Conservation (phyloP, 371 early-diverging fungal genomes). For the Fennellomyces sp. region DNA sequence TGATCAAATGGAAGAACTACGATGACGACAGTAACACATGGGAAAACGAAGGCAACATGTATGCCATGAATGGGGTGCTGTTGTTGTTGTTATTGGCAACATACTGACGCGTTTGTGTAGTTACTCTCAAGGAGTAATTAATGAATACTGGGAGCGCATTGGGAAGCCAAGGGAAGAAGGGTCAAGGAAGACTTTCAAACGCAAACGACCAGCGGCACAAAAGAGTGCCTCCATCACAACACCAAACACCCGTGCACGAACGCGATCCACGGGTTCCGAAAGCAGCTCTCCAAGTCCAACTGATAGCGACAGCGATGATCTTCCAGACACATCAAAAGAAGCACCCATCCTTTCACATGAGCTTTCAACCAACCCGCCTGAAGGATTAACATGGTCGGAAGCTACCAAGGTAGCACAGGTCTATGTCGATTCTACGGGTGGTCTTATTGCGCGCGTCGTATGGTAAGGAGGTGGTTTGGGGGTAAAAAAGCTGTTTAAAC, state of each 20-base stretch:
- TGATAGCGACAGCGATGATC: neutral
- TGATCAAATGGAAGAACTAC: conserved; percentile 40
- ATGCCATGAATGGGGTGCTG: neutral
- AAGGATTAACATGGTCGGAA: neutral
- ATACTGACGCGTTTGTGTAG: neutral
- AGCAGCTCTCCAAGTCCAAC: too few relatives aligned
- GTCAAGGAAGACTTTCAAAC: neutral
- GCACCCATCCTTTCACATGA: neutral
- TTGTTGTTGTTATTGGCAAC: neutral
- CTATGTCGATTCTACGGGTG: neutral
- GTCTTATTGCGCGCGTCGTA: neutral
- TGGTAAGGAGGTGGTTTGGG: neutral
- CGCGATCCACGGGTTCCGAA: too few relatives aligned
- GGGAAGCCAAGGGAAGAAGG: neutral
- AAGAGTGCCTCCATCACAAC: neutral
- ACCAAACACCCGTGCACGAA: neutral
- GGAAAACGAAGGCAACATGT: conserved; percentile 36
- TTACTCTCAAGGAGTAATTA: conserved; percentile 1
- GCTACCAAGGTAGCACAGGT: neutral
- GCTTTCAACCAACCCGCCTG: neutral
- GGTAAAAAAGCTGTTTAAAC: neutral
- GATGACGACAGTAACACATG: conserved; percentile 25
- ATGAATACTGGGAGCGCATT: conserved; percentile 1
- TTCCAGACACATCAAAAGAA: too few relatives aligned
- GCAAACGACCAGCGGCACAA: neutral